These are phyloP conservation scores for Eutypella sp. DNA, from an alignment of 2,329 filamentous ascomycete species.

Conservation along the genomic window DNA sequence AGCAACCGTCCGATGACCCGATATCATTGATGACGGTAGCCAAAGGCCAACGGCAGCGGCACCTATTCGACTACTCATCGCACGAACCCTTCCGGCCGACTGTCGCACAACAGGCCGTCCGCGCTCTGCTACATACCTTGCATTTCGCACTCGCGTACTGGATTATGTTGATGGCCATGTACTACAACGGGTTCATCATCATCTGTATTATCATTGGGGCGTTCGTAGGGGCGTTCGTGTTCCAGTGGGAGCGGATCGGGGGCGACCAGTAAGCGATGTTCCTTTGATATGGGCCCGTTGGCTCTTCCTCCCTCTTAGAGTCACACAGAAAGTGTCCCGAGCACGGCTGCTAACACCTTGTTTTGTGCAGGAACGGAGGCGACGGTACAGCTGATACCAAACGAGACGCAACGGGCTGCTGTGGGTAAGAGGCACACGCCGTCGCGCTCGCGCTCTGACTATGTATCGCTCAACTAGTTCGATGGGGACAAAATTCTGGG, in stretches of 20 bases:
- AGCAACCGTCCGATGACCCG: slow-evolving; percentile 5
- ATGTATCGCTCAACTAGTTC: neutral
- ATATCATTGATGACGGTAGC: slow-evolving; percentile 18
- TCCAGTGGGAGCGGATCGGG: slow-evolving; percentile 59
- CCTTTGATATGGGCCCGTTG: slow-evolving; percentile 54
- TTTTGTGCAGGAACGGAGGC: neutral
- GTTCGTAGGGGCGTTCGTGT: slow-evolving; percentile 67
- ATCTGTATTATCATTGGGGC: slow-evolving; percentile 76
- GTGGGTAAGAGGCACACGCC: slow-evolving; percentile 5
- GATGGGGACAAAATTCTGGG: neutral
- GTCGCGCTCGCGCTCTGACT: neutral
- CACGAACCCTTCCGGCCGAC: slow-evolving; percentile 49
- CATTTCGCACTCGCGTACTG: slow-evolving; percentile 76
- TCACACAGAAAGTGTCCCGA: neutral
- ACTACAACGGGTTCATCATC: slow-evolving; percentile 70
- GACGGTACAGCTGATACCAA: neutral
- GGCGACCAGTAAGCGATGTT: slow-evolving; percentile 31
- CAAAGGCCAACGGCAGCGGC: neutral
- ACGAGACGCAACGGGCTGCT: slow-evolving; percentile 17
- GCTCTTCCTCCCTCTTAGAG: slow-evolving; percentile 68
- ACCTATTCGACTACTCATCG: neutral
- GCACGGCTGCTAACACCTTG: neutral
- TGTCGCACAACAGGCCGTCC: slow-evolving; percentile 59
- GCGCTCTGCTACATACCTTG: slow-evolving; percentile 63
- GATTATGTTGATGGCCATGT: slow-evolving; percentile 64